Conservation (phyloP, 2,329 filamentous ascomycete species). For the Trichoderma sp. region DNA sequence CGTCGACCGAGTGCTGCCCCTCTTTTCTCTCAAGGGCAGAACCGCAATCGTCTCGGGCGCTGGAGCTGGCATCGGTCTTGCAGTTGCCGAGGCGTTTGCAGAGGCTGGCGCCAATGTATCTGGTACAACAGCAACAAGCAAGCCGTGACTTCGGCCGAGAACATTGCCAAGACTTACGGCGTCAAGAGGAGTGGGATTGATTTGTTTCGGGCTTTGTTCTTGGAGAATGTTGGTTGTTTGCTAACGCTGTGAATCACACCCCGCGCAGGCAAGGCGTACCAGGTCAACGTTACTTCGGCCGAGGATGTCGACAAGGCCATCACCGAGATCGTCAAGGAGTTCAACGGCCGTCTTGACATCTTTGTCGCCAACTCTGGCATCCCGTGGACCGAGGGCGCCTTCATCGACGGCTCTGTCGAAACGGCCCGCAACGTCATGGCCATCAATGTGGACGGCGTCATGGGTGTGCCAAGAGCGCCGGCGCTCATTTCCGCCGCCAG, state of each 20-base stretch:
- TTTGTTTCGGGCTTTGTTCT: background rate
- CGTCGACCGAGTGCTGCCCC: constrained; percentile 57
- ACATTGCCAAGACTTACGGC: constrained; percentile 65
- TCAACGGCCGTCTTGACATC: constrained; percentile 73
- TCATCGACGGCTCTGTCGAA: constrained; percentile 64
- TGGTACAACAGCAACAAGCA: constrained; percentile 73
- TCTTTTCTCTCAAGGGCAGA: constrained; percentile 69
- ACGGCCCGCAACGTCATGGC: constrained; percentile 68
- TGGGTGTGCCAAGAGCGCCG: constrained; percentile 72
- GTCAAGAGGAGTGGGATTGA: constrained; percentile 59
- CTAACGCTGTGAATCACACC: background rate
- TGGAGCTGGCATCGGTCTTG: constrained; percentile 66
- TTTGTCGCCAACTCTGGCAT: constrained; percentile 81
- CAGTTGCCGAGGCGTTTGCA: constrained; percentile 63
- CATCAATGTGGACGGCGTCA: constrained; percentile 75
- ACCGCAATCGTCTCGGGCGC: constrained; percentile 71
- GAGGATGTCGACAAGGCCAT: constrained; percentile 54
- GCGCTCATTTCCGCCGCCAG: constrained; percentile 68
- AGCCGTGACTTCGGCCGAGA: constrained; percentile 60
- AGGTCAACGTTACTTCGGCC: constrained; percentile 59
- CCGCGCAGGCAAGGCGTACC: constrained; percentile 43
- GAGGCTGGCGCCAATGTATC: constrained; percentile 73
- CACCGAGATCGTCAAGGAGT: constrained; percentile 59
- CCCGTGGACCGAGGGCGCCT: constrained; percentile 68
- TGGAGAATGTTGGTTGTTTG: background rate